phyloP scores from a whole-genome alignment of 305 asterid species.

The Ilex paraguariensis region DNA sequence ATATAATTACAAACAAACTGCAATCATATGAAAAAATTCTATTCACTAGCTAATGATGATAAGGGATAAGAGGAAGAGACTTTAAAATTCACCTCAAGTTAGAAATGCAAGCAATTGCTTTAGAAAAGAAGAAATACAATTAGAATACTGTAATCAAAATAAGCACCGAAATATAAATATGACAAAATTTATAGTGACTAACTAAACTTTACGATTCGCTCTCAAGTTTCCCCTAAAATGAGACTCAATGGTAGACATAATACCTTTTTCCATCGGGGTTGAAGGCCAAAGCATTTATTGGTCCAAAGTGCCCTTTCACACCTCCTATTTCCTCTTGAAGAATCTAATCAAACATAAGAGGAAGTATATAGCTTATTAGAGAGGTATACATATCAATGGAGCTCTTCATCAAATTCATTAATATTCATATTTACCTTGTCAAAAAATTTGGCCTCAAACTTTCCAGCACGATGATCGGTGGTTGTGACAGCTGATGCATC shows the following conservation, averaged over 20 bases:
- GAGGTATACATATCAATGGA: not conserved
- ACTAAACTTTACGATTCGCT: too few species aligned
- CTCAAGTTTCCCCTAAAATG: too few species aligned
- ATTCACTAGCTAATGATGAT: too few species aligned
- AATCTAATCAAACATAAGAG: constrained; percentile 38
- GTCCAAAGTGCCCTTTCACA: constrained; percentile 94
- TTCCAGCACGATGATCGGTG: constrained; percentile 98
- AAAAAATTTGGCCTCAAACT: constrained; percentile 87
- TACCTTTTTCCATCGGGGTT: constrained; percentile 94
- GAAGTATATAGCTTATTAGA: constrained; percentile 10
- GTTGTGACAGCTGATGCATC: constrained; percentile 92
- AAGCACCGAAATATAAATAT: not conserved
- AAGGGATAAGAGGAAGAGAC: too few species aligned
- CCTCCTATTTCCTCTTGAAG: constrained; percentile 89
- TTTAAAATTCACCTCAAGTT: too few species aligned
- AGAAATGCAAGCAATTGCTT: too few species aligned
- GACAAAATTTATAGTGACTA: too few species aligned
- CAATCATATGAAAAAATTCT: too few species aligned
- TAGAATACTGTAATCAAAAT: too few species aligned
- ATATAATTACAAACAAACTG: too few species aligned
- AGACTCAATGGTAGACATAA: not conserved
- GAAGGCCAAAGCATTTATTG: constrained; percentile 90
- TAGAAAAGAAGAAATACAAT: too few species aligned
- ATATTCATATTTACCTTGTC: constrained; percentile 56
- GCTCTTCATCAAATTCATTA: too few species aligned